Percentiles rank a stretch among this genome's conserved stretches.
phyloP scores from a whole-genome alignment of 305 asterid genomes.

The Fraxinus platypoda region DNA sequence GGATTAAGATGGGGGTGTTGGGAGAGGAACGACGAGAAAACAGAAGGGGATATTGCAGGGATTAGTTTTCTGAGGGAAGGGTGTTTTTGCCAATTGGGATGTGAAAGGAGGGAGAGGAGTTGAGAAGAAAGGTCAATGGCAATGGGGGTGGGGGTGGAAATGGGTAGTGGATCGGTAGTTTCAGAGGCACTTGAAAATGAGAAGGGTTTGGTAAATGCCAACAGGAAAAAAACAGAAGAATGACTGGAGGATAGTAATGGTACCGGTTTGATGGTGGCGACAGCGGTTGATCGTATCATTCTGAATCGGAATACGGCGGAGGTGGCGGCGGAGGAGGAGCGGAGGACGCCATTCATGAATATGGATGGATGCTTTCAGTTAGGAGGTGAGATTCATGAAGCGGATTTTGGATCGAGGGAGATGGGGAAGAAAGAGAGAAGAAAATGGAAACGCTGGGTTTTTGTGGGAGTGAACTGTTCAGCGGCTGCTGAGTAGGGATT shows the following conservation, averaged over 20 bases:
- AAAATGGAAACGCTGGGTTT: not conserved
- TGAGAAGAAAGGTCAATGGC: constrained; percentile 37
- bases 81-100: constrained; percentile 67
- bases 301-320: not conserved
- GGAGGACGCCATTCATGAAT: not conserved
- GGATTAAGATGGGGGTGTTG: constrained; percentile 61
- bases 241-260: not conserved
- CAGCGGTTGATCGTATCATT: constrained; percentile 1
- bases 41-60: constrained; percentile 53
- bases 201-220: not conserved
- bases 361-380: not conserved
- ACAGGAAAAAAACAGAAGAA: not conserved
- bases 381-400: not conserved
- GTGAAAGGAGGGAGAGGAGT: constrained; percentile 46
- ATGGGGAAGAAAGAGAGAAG: not conserved
- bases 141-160: not conserved
- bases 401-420: not conserved
- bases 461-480: not conserved
- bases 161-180: constrained; percentile 19
- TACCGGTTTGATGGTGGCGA: not conserved
- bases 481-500: not conserved
- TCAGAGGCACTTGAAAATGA: not conserved
- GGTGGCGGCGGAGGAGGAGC: not conserved
- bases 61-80: constrained; percentile 48
- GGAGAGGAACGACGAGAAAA: constrained; percentile 49